phyloP scores from a whole-genome alignment of 176 grass and related monocot genomes.

The Calamus simplicifolius region DNA sequence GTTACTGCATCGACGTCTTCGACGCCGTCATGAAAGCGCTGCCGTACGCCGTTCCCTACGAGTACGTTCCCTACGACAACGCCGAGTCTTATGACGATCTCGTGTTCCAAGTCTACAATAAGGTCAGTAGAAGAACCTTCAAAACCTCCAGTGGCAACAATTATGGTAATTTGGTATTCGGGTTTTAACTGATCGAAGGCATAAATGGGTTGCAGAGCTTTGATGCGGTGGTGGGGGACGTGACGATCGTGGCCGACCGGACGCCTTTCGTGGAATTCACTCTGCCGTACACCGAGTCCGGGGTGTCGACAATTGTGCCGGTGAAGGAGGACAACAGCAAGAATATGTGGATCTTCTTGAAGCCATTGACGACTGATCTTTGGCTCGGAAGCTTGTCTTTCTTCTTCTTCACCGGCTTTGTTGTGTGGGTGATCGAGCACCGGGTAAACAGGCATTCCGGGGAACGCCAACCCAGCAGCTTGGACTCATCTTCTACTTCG shows the following conservation, averaged over 20 bases:
- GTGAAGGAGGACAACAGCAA: conserved; percentile 21
- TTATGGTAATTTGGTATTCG: too few relatives aligned
- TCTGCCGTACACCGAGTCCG: conserved; percentile 80
- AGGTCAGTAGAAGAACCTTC: conserved; percentile 22
- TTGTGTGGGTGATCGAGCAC: conserved; percentile 85
- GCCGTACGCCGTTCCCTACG: conserved; percentile 26
- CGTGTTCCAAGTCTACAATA: conserved; percentile 8
- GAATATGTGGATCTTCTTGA: conserved; percentile 82
- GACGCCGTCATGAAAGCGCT: conserved; percentile 28
- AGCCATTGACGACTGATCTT: conserved; percentile 48
- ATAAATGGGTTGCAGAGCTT: conserved; percentile 9
- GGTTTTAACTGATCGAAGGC: too few relatives aligned
- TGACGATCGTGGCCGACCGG: conserved; percentile 58
- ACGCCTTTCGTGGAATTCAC: conserved; percentile 55
- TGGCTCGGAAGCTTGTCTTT: conserved; percentile 69
- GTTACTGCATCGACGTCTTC: conserved; percentile 82
- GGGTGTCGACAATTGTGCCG: conserved; percentile 74
- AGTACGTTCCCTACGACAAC: neutral
- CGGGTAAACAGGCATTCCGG: conserved; percentile 54
- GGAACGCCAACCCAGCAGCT: conserved; percentile 55
- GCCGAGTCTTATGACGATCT: conserved; percentile 37
- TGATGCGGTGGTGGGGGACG: conserved; percentile 51
- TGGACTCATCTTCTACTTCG: conserved; percentile 76
- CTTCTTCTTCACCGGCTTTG: conserved; percentile 85
- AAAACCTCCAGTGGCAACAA: conserved; percentile 1